These are phyloP conservation scores for Quercus variabilis DNA, from an alignment of 306 rosid species.

Conservation along the genomic window DNA sequence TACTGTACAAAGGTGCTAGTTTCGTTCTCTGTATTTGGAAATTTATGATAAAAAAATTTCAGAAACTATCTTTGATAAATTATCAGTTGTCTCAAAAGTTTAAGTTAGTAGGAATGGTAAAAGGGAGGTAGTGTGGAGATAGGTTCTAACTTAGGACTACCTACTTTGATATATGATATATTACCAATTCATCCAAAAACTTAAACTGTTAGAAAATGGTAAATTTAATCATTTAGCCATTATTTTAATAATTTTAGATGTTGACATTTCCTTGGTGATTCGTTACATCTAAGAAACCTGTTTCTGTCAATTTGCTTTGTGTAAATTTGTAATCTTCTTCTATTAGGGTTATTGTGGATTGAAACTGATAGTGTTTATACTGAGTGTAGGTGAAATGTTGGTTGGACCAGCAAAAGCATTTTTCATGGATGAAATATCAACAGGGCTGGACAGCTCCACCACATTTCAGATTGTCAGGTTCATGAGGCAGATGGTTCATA, in stretches of 20 bases:
- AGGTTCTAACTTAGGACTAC: too few species aligned
- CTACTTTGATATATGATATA: too few species aligned
- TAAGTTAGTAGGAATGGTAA: too few species aligned
- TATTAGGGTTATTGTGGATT: not conserved
- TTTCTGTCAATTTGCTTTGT: not conserved
- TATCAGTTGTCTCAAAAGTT: too few species aligned
- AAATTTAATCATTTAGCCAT: too few species aligned
- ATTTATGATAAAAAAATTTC: not conserved
- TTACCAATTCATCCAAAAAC: too few species aligned
- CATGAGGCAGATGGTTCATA: conserved; percentile 88
- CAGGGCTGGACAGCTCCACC: conserved; percentile 90
- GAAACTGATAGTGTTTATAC: not conserved
- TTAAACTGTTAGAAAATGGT: too few species aligned
- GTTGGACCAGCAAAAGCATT: conserved; percentile 84
- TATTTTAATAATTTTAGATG: too few species aligned
- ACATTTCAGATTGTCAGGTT: conserved; percentile 78
- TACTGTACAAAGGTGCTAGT: not conserved
- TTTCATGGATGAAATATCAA: conserved; percentile 88
- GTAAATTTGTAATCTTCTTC: not conserved
- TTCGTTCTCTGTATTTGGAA: not conserved
- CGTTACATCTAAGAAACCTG: not conserved
- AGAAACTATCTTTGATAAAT: not conserved
- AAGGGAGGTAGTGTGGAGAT: too few species aligned
- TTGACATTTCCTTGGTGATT: not conserved
- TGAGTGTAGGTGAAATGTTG: conserved; percentile 75